Percentiles rank a stretch among this genome's conserved stretches.
Conservation (phyloP, 2,329 filamentous ascomycete genomes). For the Elsinoe arachidis region DNA sequence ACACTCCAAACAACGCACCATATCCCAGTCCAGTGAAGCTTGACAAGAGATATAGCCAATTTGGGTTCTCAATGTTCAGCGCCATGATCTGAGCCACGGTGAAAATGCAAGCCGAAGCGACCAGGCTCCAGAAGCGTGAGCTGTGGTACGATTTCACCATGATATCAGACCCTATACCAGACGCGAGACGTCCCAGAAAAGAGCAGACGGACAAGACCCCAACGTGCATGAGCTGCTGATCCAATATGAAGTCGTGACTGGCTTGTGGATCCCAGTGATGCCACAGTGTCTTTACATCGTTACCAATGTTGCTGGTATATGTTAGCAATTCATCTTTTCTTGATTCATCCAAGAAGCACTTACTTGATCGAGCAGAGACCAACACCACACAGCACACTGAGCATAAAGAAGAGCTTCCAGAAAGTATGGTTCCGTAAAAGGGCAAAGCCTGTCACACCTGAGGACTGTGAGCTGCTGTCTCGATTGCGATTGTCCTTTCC, state of each 20-base stretch:
- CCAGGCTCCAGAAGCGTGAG: constrained; percentile 85
- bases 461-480: constrained; percentile 59
- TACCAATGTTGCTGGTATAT: constrained; percentile 74
- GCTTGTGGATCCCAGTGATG: constrained; percentile 69
- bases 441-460: constrained; percentile 82
- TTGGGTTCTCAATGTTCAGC: constrained; percentile 65
- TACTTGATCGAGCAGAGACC: constrained; percentile 99
- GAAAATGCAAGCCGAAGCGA: constrained; percentile 69
- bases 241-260: constrained; percentile 64
- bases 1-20: constrained; percentile 88
- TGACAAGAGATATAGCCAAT: constrained; percentile 69
- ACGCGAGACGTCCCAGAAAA: constrained; percentile 67
- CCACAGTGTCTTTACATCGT: constrained; percentile 79
- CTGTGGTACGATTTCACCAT: constrained; percentile 72
- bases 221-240: constrained; percentile 82
- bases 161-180: constrained; percentile 79
- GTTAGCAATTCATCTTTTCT: constrained; percentile 24
- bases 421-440: constrained; percentile 69
- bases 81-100: constrained; percentile 69
- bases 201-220: constrained; percentile 86
- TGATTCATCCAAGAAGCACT: constrained; percentile 29
- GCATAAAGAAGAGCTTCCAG: constrained; percentile 81
- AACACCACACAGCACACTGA: constrained; percentile 85
- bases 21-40: constrained; percentile 80
- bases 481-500: constrained; percentile 53